Conservation (phyloP, 352 stramenopile genomes). For the Phytophthora kernoviae region DNA sequence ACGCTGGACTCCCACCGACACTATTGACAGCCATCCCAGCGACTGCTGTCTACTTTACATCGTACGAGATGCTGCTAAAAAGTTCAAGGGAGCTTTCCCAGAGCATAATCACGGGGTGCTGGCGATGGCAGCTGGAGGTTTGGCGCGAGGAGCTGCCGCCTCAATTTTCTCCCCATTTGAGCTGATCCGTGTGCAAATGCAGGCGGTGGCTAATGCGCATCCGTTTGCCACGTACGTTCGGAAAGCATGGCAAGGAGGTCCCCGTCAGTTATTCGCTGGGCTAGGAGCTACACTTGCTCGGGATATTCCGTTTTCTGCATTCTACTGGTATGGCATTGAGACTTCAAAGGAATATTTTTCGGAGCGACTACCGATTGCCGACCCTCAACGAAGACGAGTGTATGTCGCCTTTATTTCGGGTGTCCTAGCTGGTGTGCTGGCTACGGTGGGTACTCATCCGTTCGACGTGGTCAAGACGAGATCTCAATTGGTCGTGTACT, state of each 20-base stretch:
- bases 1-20: conserved; percentile 87
- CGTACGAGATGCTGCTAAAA: conserved; percentile 86
- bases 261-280: conserved; percentile 63
- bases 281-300: conserved; percentile 90
- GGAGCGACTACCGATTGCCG: conserved; percentile 26
- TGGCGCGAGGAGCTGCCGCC: conserved; percentile 56
- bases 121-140: conserved; percentile 53
- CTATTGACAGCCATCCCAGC: conserved; percentile 93
- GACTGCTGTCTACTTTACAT: conserved; percentile 94
- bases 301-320: conserved; percentile 94
- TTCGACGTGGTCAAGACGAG: conserved; percentile 97
- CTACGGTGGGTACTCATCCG: conserved; percentile 91
- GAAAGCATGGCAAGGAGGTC: conserved; percentile 43
- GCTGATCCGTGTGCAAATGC: conserved; percentile 88
- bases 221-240: conserved; percentile 55
- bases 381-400: conserved; percentile 39
- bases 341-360: conserved; percentile 62
- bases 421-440: conserved; percentile 78
- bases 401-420: conserved; percentile 86
- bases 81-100: conserved; percentile 43
- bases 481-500: conserved; percentile 67
- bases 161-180: conserved; percentile 87
- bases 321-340: conserved; percentile 95
- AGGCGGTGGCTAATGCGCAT: conserved; percentile 60
- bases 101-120: conserved; percentile 43